Evolutionary conservation across 148 eudicot species (phyloP), one percentile per base, ranked within the genome.

Genomic region (Dianthus caryophyllus): DNA sequence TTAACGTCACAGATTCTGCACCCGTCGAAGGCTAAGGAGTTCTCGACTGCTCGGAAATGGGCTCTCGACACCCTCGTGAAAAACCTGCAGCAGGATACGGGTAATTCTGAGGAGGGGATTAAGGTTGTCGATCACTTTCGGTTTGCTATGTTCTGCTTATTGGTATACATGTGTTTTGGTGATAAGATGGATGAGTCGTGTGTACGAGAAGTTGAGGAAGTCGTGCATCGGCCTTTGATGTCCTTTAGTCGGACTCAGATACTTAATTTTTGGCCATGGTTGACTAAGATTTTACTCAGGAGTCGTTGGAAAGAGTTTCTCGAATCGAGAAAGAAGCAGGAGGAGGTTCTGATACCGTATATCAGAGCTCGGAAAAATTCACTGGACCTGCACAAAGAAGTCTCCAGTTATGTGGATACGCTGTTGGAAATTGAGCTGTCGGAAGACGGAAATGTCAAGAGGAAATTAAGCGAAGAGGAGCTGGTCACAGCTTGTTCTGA

Each of bases 141-240:
- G 36, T 78, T 80, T 51, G 81, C 85, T 9, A 82, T 85, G 83
- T 90, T 90, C 67, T 82, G 82, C 61, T 73, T 90, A 27, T 75
- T 87, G 21, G 83, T 79, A 11, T 57, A 73, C 38, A 87, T 90
- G 87, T 87, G 97, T 52, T 90, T 90, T 25, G 94, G 94, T 11
- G 82, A n/a, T 9, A 20, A 36, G 64, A 60, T 60, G 44, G 64
- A 36, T 11, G 47, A 60, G 14, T 14, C 44, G 0, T 0, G 47
- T 12, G 11, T 60, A 60, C 2, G 47, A 60, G 64, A 60, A 9
- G 64, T 63, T 0, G 66, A 63, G 52, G 66, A 63, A 21, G 66
- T 63, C 1, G 52, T 44, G 12, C n/a, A 63, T 13, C 31, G 36
- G 2, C 52, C 33, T 24, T 16, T 63, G 66, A 13, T 43, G 21